A percentile compares a stretch with the other conserved stretches of the same genome.
phyloP scores from a whole-genome alignment of 495 filamentous ascomycete species.

The Opeltia flavorubescens region DNA sequence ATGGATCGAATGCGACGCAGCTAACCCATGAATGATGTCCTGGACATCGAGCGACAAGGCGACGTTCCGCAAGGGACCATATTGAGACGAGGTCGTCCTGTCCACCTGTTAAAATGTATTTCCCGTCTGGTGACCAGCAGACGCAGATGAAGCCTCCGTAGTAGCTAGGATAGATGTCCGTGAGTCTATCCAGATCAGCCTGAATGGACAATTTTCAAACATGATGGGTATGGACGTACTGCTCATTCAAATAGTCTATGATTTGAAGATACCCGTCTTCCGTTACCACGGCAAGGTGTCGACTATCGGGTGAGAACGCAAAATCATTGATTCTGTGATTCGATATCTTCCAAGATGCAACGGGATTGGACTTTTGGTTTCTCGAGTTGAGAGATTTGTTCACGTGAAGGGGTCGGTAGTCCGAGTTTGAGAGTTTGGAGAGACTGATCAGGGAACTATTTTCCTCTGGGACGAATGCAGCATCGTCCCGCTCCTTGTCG shows the following conservation, averaged over 20 bases:
- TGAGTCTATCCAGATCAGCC: conserved; percentile 35
- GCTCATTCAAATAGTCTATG: conserved; percentile 81
- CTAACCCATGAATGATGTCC: conserved; percentile 94
- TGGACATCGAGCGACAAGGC: conserved; percentile 82
- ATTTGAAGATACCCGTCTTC: conserved; percentile 85
- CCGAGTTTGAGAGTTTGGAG: conserved; percentile 26
- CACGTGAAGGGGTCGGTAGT: conserved; percentile 33
- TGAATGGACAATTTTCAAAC: neutral
- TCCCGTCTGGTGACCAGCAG: conserved; percentile 94
- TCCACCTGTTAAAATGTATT: conserved; percentile 88
- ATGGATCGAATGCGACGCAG: conserved; percentile 83
- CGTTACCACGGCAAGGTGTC: conserved; percentile 79
- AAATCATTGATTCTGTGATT: conserved; percentile 81
- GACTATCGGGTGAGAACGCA: conserved; percentile 73
- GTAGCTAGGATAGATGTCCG: conserved; percentile 78
- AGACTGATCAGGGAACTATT: conserved; percentile 30
- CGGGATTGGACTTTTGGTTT: conserved; percentile 86
- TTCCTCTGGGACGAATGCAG: conserved; percentile 48
- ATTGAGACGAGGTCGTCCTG: conserved; percentile 93
- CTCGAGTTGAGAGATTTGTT: conserved; percentile 82
- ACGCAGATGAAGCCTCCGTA: conserved; percentile 87
- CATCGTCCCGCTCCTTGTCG: conserved; percentile 97
- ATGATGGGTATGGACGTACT: conserved; percentile 36
- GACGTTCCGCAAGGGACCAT: conserved; percentile 73
- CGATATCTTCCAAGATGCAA: conserved; percentile 80